Percentiles rank a stretch among this genome's conserved stretches.
These are phyloP conservation scores for Melocanna baccifera DNA, from an alignment of 176 grass and related monocot genomes.

Conservation along the genomic window DNA sequence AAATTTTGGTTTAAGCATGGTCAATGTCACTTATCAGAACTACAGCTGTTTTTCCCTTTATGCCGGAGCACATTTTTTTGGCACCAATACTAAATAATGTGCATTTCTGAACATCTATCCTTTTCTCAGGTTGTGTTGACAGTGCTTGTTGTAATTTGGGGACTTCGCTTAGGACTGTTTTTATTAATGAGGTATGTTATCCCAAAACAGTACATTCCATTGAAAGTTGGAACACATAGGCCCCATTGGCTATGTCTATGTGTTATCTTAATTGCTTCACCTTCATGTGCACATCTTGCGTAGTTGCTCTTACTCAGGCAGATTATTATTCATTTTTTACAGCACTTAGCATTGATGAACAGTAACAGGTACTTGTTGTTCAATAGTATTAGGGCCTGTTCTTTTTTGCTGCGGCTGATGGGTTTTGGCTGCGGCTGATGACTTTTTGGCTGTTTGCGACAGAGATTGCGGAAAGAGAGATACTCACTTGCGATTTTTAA, in stretches of 20 bases:
- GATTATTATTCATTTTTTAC: background rate
- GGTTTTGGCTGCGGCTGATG: too few relatives aligned
- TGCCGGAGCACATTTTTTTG: background rate
- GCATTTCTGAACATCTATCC: slow-evolving; percentile 27
- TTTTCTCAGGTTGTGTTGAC: slow-evolving; percentile 75
- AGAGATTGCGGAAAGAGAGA: too few relatives aligned
- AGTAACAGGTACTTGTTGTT: background rate
- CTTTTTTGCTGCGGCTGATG: too few relatives aligned
- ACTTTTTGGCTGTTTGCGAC: too few relatives aligned
- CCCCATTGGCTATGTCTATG: background rate
- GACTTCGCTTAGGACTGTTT: slow-evolving; percentile 75
- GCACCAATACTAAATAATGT: background rate
- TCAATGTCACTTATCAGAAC: background rate
- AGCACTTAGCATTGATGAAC: background rate
- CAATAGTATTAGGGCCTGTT: too few relatives aligned
- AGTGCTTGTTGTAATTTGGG: slow-evolving; percentile 72
- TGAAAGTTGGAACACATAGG: background rate
- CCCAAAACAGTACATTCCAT: background rate
- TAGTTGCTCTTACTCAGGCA: background rate
- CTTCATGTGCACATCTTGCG: background rate
- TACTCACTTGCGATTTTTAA: too few relatives aligned
- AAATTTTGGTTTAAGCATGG: background rate
- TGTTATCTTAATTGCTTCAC: slow-evolving; percentile 9
- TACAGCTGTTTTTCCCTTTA: background rate
- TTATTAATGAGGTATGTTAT: slow-evolving; percentile 74